Conservation (phyloP, 441 rosid species). For the Gossypium davidsonii region DNA sequence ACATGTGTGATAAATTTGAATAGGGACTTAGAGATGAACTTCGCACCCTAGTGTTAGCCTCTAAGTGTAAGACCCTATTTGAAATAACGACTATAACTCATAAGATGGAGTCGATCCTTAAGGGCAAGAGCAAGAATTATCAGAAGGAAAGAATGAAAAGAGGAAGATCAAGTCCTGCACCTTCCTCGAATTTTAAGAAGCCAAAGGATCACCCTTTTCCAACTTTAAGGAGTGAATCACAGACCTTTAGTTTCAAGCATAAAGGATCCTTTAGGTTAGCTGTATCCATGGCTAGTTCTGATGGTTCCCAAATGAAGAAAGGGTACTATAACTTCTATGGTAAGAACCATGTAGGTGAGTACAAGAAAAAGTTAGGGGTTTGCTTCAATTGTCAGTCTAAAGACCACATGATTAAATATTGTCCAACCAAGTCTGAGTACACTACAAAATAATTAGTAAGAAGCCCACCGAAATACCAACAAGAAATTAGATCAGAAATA, state of each 20-base stretch:
- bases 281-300: background rate
- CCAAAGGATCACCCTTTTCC: background rate
- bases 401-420: background rate
- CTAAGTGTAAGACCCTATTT: background rate
- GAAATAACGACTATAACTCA: background rate
- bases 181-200: background rate
- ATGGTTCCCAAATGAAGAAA: too few relatives aligned
- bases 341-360: background rate
- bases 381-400: background rate
- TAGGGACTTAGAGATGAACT: background rate
- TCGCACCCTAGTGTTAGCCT: background rate
- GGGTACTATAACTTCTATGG: background rate
- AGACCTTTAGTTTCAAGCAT: background rate
- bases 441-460: too few relatives aligned
- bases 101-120: background rate
- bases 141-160: background rate
- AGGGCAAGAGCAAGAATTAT: background rate
- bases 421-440: background rate
- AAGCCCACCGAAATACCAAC: background rate
- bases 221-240: background rate
- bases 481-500: background rate
- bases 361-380: background rate
- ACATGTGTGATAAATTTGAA: background rate
- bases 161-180: background rate
- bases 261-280: background rate